Percentiles rank a stretch among this genome's conserved stretches.
These are phyloP conservation scores for Fusarium sp. DNA, from an alignment of 2,329 filamentous ascomycete species.

Conservation along the genomic window DNA sequence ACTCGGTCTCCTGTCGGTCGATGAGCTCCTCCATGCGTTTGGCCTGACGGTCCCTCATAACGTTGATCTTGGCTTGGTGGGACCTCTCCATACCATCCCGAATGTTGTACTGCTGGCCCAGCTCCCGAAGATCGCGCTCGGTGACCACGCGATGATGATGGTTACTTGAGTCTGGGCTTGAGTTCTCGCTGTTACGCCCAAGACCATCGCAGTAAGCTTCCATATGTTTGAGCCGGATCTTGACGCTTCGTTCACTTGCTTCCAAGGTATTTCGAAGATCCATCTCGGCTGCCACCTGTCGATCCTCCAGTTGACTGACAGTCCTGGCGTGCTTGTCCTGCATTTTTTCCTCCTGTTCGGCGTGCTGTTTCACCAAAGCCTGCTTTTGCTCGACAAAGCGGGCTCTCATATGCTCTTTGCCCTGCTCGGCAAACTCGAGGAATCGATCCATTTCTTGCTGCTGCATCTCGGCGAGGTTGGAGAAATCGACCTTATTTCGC, in stretches of 20 bases:
- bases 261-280: conserved; percentile 69
- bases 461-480: conserved; percentile 61
- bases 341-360: conserved; percentile 65
- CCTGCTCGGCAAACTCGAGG: conserved; percentile 62
- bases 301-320: conserved; percentile 70
- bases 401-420: conserved; percentile 64
- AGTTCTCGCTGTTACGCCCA: conserved; percentile 56
- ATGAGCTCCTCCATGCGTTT: conserved; percentile 73
- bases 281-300: conserved; percentile 74
- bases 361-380: conserved; percentile 63
- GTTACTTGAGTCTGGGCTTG: conserved; percentile 39
- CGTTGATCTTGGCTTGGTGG: conserved; percentile 74
- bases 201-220: conserved; percentile 74
- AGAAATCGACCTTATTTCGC: conserved; percentile 60
- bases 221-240: conserved; percentile 74
- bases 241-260: conserved; percentile 70
- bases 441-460: conserved; percentile 68
- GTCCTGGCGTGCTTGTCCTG: conserved; percentile 69
- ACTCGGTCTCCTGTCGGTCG: conserved; percentile 67
- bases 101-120: conserved; percentile 73
- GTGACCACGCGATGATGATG: conserved; percentile 69
- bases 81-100: conserved; percentile 72
- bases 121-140: conserved; percentile 70
- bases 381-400: conserved; percentile 66
- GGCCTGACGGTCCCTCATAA: conserved; percentile 74